Evolutionary conservation across 2,329 filamentous ascomycete genomes (phyloP), one percentile per base, ranked within the genome.

Genomic region (Xylaria sp.): DNA sequence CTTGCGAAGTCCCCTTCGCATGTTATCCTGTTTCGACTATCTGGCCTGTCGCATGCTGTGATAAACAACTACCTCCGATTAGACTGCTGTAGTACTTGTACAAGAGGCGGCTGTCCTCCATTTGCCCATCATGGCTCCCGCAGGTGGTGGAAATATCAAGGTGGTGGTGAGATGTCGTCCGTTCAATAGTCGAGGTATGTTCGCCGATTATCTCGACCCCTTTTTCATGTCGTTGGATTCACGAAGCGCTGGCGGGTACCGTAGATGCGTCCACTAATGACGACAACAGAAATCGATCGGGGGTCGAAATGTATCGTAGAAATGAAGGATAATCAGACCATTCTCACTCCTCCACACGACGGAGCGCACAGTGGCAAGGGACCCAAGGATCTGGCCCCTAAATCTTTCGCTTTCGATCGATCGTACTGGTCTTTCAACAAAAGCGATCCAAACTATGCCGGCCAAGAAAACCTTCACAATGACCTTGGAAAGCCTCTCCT

Each of bases 391-490:
- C 85, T 89, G 60, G 91, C 89, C 7, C 86, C 88, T 71, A 98
- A 98, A 81, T 88, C 91, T 1, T 99, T 99, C 81, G 95, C 95
- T 58, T 99, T 98, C 82, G 96, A 99, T 83, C 91, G 91, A 78
- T 98, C 94, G 63, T 99, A 99, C 84, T 99, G 96, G 96, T 98
- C 95, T 63, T 99, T 98, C 82, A 90, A 94, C 82, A 92, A 92
- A 76, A 87, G 86, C 56, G 94, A 94, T 74, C 82, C 88, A 1
- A 91, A 93, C 81, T 99, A 94, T 80, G 95, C 96, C 54, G 94
- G 93, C 20, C 96, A 99, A 80, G 92, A 95, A 69, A 89, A 96
- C 78, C 86, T 99, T 20, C 97, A 97, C 80, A 87, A 90, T 63
- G 96, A 98, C 79, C 84, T 99, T 72, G 96, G 96, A 71, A 89